Conservation (phyloP, 169 alveolate genomes). For the Amoebophrya sp. region DNA sequence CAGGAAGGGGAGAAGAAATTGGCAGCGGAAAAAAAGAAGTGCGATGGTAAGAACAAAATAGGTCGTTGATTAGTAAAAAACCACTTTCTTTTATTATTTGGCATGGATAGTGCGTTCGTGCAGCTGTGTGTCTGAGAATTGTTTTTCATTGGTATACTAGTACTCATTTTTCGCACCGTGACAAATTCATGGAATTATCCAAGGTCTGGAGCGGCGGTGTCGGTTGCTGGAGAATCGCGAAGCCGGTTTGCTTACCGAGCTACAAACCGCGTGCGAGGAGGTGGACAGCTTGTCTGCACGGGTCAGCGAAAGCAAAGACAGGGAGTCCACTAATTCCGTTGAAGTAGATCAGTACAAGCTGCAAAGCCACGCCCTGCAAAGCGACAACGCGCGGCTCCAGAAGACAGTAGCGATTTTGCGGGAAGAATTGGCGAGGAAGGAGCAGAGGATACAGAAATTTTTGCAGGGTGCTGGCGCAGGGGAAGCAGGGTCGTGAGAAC, state of each 20-base stretch:
- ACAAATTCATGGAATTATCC: too few relatives aligned
- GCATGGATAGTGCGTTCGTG: too few relatives aligned
- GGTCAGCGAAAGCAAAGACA: background rate
- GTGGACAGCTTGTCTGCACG: background rate
- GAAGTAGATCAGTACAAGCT: background rate
- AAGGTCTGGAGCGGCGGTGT: background rate
- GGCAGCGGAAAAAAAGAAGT: background rate
- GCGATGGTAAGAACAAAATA: too few relatives aligned
- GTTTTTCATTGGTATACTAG: too few relatives aligned
- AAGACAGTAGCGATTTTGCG: background rate
- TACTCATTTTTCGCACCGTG: too few relatives aligned
- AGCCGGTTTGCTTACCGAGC: background rate
- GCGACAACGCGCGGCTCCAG: background rate
- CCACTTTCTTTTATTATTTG: too few relatives aligned
- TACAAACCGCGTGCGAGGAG: background rate
- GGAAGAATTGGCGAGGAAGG: background rate
- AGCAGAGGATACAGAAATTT: background rate
- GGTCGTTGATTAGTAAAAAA: too few relatives aligned
- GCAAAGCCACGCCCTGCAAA: background rate
- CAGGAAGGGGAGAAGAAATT: background rate
- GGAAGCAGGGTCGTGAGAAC: too few relatives aligned
- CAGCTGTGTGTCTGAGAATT: too few relatives aligned
- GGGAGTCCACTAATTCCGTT: background rate
- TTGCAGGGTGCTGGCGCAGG: too few relatives aligned
- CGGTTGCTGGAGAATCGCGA: background rate